A percentile compares a stretch with the other conserved stretches of the same genome.
Conservation (phyloP, 2,329 filamentous ascomycete species). For the Penicillium sclerotigenum region DNA sequence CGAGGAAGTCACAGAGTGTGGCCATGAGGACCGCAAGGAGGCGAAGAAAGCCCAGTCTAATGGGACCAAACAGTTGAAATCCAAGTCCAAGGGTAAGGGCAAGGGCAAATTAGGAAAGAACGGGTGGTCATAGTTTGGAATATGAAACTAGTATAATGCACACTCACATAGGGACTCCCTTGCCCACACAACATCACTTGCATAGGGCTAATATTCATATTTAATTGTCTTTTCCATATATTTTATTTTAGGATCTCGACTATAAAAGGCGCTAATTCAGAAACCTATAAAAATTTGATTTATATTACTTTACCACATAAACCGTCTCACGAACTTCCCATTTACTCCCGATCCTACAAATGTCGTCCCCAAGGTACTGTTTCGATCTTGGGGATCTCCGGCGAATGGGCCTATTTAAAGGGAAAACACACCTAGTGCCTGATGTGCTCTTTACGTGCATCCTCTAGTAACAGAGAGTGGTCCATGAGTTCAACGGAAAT, state of each 20-base stretch:
- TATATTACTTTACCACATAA: not conserved
- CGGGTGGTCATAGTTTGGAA: slow-evolving; percentile 1
- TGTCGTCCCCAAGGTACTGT: not conserved
- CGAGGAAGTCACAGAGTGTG: slow-evolving; percentile 20
- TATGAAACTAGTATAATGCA: not conserved
- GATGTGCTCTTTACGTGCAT: not conserved
- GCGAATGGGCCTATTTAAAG: not conserved
- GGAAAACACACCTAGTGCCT: not conserved
- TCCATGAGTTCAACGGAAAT: not conserved
- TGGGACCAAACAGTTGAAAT: not conserved
- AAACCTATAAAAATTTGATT: not conserved
- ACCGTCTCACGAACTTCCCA: not conserved
- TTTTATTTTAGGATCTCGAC: not conserved
- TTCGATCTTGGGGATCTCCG: not conserved
- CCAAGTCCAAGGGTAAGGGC: slow-evolving; percentile 9
- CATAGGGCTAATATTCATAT: not conserved
- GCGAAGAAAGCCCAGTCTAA: slow-evolving; percentile 1
- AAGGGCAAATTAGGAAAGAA: slow-evolving; percentile 6
- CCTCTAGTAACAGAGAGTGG: not conserved
- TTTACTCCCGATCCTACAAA: not conserved
- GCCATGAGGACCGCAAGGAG: slow-evolving; percentile 13
- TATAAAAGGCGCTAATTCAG: not conserved
- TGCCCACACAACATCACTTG: not conserved
- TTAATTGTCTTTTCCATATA: not conserved
- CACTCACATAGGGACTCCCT: not conserved